Percentiles rank a stretch among this genome's conserved stretches.
phyloP scores from a whole-genome alignment of 2,329 filamentous ascomycete genomes.

The Dryadomyces quercus-mongolicae region DNA sequence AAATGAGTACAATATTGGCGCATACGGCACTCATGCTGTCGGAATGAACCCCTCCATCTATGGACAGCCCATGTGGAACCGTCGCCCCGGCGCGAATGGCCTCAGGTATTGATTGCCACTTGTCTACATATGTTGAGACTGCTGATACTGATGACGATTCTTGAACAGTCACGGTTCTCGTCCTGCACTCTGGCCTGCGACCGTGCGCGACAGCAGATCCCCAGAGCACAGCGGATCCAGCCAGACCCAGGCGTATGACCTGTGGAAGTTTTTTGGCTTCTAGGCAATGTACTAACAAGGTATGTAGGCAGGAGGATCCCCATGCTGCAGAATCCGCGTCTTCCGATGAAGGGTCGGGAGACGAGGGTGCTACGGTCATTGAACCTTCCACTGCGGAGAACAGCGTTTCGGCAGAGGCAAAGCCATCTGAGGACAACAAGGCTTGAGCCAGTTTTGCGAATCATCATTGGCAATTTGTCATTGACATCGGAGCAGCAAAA shows the following conservation, averaged over 20 bases:
- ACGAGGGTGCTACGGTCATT: constrained; percentile 43
- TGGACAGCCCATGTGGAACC: constrained; percentile 25
- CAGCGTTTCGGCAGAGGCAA: not conserved
- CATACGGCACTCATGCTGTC: constrained; percentile 51
- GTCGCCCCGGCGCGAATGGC: constrained; percentile 14
- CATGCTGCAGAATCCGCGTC: constrained; percentile 26
- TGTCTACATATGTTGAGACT: not conserved
- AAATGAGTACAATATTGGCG: constrained; percentile 79
- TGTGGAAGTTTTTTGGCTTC: too few species aligned
- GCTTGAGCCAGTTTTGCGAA: not conserved
- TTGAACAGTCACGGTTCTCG: not conserved
- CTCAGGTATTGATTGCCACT: constrained; percentile 14
- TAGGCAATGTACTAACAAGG: not conserved
- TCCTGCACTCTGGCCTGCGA: not conserved
- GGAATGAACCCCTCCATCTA: constrained; percentile 40
- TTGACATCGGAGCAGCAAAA: too few species aligned
- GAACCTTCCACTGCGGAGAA: constrained; percentile 28
- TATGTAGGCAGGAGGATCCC: constrained; percentile 21
- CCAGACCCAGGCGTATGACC: not conserved
- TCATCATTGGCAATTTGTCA: too few species aligned
- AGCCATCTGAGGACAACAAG: not conserved
- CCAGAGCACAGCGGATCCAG: not conserved
- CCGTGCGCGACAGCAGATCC: not conserved
- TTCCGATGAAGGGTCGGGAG: constrained; percentile 29
- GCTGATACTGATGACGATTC: not conserved